Base-by-base conservation (phyloP, 441 rosid genomes). In the Erodium trifolium region DNA sequence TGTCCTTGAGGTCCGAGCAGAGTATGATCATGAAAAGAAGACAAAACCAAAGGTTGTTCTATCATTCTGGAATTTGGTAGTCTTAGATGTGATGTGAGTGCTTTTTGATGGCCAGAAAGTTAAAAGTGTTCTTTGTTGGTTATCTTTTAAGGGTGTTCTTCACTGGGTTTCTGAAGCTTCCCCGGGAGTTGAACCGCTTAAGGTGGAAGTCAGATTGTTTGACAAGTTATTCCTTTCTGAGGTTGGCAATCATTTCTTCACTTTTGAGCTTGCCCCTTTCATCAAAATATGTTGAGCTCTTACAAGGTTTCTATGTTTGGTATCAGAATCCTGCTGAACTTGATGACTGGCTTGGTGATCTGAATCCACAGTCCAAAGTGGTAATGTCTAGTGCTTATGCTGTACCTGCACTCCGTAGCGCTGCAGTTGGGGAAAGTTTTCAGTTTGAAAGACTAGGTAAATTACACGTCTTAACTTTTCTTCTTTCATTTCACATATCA, bases 381-480 rank as follows among this genome's bases (percentile, higher is more conserved):
- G 90, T 87, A 64, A 72, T 90, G 63, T 76, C 88, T 70, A 66
- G 69, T 73, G 92, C 93, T 3, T 90, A 72, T 73, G 94, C 91
- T 63, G 89, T 87, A 12, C 79, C 97, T 49, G 68, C 82, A 37
- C 86, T 94, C 51, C 69, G 68, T 75, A 77, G 78, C 76, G 89
- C 97, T 66, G 82, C 78, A 29, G 73, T 85, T 3, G 92, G 90
- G 55, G 92, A 88, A 69, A 81, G 71, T 34, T 94, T 94, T 78
- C 97, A 94, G 78, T 94, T 94, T 53, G 97, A 94, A 76, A 83
- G 98, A 75, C 96, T 91, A 41, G 97, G 99, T 94, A 85, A 76
- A 60, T 70, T 55, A 35, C 71, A 4, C 65, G 78, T 67, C 29
- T n/a, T 59, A 5, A 53, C 23, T 1, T 14, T 14, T 53, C 2